Conservation (phyloP, 2,329 filamentous ascomycete species). For the Ceratocystis ficicola region DNA sequence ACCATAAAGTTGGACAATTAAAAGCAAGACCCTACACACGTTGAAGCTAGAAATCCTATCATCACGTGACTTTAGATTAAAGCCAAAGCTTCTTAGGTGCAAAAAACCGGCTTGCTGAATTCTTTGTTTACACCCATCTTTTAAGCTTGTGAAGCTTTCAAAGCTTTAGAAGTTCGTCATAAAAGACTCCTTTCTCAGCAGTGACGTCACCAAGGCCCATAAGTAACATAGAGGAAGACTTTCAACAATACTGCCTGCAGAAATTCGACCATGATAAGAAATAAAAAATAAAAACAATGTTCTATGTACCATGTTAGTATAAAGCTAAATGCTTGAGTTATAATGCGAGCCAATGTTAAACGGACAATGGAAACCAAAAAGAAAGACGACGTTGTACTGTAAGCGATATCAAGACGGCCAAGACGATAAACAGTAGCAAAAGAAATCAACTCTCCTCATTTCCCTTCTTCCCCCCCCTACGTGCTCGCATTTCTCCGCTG, state of each 20-base stretch:
- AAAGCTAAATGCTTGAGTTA: constrained; percentile 7
- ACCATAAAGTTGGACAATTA: too few species aligned
- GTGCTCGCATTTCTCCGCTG: constrained; percentile 1
- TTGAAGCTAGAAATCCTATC: too few species aligned
- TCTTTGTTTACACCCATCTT: not conserved
- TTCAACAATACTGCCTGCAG: not conserved
- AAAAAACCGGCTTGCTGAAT: not conserved
- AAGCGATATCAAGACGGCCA: not conserved
- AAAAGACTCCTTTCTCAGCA: not conserved
- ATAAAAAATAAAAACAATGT: not conserved
- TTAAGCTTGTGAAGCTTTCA: not conserved
- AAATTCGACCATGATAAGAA: not conserved
- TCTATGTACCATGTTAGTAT: constrained; percentile 10
- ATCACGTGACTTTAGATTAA: too few species aligned
- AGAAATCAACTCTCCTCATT: not conserved
- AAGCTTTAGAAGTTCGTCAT: not conserved
- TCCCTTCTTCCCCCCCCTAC: constrained; percentile 11
- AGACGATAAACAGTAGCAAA: not conserved
- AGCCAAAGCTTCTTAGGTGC: too few species aligned
- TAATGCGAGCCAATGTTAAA: constrained; percentile 7
- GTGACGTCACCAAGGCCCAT: not conserved
- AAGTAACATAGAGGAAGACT: not conserved
- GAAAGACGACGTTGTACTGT: not conserved
- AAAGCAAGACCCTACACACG: too few species aligned
- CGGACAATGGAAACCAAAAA: not conserved